These are phyloP conservation scores for Zopfochytrium polystomum DNA, from an alignment of 371 early-diverging fungal species.

Conservation along the genomic window DNA sequence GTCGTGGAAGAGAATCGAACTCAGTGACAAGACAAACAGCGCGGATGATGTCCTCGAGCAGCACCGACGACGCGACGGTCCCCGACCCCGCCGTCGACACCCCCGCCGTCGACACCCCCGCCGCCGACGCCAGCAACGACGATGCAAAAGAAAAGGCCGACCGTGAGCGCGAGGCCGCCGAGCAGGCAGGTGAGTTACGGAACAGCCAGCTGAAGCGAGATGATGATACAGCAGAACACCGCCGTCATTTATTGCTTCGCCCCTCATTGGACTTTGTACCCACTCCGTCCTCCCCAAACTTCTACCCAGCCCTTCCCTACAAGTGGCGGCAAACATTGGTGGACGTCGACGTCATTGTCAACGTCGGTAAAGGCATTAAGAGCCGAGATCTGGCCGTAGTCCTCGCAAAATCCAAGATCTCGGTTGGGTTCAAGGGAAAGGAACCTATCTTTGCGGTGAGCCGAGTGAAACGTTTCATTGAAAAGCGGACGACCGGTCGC, in stretches of 20 bases:
- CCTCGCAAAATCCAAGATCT: constrained; percentile 65
- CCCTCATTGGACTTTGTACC: neutral
- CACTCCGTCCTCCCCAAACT: neutral
- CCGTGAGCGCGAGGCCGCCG: neutral
- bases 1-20: too few species aligned
- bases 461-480: neutral
- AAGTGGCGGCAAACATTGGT: constrained; percentile 82
- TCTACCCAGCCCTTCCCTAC: constrained; percentile 59
- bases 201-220: neutral
- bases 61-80: neutral
- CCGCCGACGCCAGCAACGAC: neutral
- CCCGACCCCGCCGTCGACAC: neutral
- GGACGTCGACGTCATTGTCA: constrained; percentile 77
- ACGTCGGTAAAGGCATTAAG: constrained; percentile 73
- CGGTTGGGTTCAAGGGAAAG: constrained; percentile 73
- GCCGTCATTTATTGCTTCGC: neutral
- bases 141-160: neutral
- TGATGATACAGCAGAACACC: too few species aligned
- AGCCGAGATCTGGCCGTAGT: constrained; percentile 66
- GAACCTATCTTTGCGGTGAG: constrained; percentile 69
- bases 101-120: neutral
- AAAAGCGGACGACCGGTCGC: neutral
- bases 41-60: too few species aligned
- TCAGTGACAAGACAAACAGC: too few species aligned
- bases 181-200: neutral